Evolutionary conservation across 441 rosid genomes (phyloP).

Genomic region (Macaranga tanarius): DNA sequence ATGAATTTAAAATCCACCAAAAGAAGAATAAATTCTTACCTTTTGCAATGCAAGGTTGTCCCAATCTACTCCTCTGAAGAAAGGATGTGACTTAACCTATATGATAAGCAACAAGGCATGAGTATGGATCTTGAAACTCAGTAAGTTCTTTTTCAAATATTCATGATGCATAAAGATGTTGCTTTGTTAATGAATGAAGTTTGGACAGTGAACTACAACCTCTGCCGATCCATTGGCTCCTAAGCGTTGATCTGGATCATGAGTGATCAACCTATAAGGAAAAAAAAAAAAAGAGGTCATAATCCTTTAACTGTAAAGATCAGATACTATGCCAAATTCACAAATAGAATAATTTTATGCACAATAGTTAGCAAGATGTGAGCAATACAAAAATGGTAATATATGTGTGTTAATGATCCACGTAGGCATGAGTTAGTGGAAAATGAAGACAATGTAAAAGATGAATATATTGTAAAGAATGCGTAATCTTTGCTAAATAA

Average conservation of each 20-base stretch:
- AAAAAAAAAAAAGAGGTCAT: slow-evolving; percentile 19
- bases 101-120: slow-evolving; percentile 24
- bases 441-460: background rate
- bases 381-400: too few relatives aligned
- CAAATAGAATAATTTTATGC: slow-evolving; percentile 1
- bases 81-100: slow-evolving; percentile 72
- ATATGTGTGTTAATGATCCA: background rate
- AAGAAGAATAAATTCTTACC: slow-evolving; percentile 33
- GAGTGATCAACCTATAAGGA: slow-evolving; percentile 59
- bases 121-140: slow-evolving; percentile 13
- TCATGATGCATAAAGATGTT: background rate
- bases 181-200: slow-evolving; percentile 13
- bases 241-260: slow-evolving; percentile 61
- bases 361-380: background rate
- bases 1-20: background rate
- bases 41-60: slow-evolving; percentile 69
- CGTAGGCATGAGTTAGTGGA: background rate
- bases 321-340: background rate
- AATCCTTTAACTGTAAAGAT: background rate
- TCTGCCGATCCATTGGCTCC: slow-evolving; percentile 74
- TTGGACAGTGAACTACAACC: slow-evolving; percentile 41
- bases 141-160: slow-evolving; percentile 6
- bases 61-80: slow-evolving; percentile 76
- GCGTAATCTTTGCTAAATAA: background rate
- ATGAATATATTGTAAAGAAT: background rate